Base-by-base conservation (phyloP, 768 basidiomycete genomes). In the Suillus spraguei region DNA sequence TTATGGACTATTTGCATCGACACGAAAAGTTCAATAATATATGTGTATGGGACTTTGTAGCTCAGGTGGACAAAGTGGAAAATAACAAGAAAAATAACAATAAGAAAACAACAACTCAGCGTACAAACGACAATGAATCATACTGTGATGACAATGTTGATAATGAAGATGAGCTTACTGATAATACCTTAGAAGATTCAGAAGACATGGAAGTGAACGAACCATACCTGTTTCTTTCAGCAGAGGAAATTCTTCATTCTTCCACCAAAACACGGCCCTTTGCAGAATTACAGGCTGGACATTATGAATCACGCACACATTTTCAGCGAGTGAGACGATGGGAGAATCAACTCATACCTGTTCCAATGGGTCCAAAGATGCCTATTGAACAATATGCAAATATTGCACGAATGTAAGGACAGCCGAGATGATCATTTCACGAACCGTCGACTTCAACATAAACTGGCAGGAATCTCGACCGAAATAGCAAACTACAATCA, bases 361-460 rank as follows among this genome's bases (percentile, higher is more conserved):
- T 80, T 1, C 74, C 73, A 0, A 69, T 81, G 20, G 81, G 81
- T 1, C 62, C 77, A 0, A 41, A 39, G 0, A 59, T 83, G 1
- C 80, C 80, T 7, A 14, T 73, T 81, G 63, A 60, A 77, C 8
- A 82, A 83, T 52, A 80, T 83, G 70, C 79, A 81, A 50, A 28
- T 79, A 0, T 36, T 81, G 9, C 76, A 81, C 67, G 80, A 82
- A 56, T 81, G 80, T 61, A 64, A 69, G 42, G 79, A 79, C 46
- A 76, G 71, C 39, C 53, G 76, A 11, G 68, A 77, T 52, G 71
- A 76, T 59, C 70, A 77, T 64, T 76, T 76, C 62, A 52, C 62
- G 17, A 61, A 70, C 28, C 49, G 72, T 2, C 56, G 55, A 17
- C 28, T 28, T 7, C 42, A 28, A 16, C 44, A 39, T 17, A 59